These are phyloP conservation scores for Amoebophrya sp. DNA, from an alignment of 169 alveolate genomes.

Conservation along the genomic window DNA sequence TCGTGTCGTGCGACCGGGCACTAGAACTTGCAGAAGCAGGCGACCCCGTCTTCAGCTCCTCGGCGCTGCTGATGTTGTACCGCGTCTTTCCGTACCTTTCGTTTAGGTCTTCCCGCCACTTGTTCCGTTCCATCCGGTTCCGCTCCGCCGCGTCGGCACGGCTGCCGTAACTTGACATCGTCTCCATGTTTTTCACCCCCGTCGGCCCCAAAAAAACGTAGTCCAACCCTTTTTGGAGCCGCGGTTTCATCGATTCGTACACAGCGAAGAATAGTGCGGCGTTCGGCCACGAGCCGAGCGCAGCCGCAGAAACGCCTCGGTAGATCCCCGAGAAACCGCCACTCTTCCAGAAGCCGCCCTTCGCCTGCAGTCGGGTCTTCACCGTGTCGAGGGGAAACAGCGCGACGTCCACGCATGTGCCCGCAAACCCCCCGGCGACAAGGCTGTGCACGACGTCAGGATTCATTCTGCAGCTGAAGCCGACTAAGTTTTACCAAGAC, in stretches of 20 bases:
- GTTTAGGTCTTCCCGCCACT: background rate
- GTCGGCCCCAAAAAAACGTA: no score
- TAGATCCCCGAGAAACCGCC: constrained; percentile 31
- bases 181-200: no score
- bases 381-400: constrained; percentile 47
- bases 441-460: no score
- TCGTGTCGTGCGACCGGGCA: background rate
- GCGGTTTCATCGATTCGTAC: background rate
- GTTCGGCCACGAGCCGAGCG: constrained; percentile 46
- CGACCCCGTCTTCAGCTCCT: background rate
- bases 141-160: background rate
- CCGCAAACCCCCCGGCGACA: background rate
- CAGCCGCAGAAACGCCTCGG: constrained; percentile 38
- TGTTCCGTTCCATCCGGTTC: background rate
- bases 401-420: constrained; percentile 32
- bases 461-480: no score
- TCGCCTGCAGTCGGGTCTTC: constrained; percentile 42
- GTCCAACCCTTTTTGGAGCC: background rate
- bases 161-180: background rate
- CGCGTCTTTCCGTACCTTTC: background rate
- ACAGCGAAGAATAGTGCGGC: constrained; percentile 47
- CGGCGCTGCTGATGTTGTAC: background rate
- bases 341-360: background rate
- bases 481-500: no score
- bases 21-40: background rate